Base-by-base conservation (phyloP, 257 asterid species). In the Salvia miltiorrhiza region DNA sequence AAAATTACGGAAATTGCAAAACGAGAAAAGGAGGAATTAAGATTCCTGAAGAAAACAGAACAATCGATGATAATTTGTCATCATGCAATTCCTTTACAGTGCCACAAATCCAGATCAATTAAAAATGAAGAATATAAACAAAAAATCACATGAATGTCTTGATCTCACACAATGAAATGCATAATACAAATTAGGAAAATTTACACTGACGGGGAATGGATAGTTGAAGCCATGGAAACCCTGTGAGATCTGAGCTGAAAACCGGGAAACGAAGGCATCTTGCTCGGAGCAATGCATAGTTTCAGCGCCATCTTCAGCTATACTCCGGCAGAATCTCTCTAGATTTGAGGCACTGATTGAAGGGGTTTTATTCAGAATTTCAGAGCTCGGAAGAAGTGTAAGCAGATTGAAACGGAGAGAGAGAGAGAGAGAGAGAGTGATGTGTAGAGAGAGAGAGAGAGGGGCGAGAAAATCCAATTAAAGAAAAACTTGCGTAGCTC, bases 211-310 rank as follows among this genome's bases (percentile, higher is more conserved):
- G 84, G 80, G 9, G 84, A 70, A 68, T 84, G 88, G 71, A 84
- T 7, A 58, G 88, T 78, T 0, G 88, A 84, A 70, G 88, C 82
- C 88, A 84, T 84, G 55, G 58, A 50, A 71, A 76, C 79, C 53
- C 76, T 76, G 74, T 37, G 82, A 76, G 88, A 84, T 84, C 86
- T 84, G 86, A 53, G 68, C 63, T 69, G 81, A 49, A 26, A 13
- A 0, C 82, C 82, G 33, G 76, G 71, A 49, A 78, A 74, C 12
- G 78, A 55, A 54, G 72, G 66, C 79, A 81, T 73, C 63, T 74
- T 81, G 71, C 24, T 68, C 16, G 84, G 77, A 68, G 73, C 9
- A 24, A 77, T 67, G 76, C 66, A 48, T 5, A 81, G 69, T 26
- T 74, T 81, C 17, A 84, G 83, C 7, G 88, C 86, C 88, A 84